Percentiles rank a stretch among this genome's conserved stretches.
Evolutionary conservation across 345 rosid genomes (phyloP).

Genomic region (Camelina neglecta): DNA sequence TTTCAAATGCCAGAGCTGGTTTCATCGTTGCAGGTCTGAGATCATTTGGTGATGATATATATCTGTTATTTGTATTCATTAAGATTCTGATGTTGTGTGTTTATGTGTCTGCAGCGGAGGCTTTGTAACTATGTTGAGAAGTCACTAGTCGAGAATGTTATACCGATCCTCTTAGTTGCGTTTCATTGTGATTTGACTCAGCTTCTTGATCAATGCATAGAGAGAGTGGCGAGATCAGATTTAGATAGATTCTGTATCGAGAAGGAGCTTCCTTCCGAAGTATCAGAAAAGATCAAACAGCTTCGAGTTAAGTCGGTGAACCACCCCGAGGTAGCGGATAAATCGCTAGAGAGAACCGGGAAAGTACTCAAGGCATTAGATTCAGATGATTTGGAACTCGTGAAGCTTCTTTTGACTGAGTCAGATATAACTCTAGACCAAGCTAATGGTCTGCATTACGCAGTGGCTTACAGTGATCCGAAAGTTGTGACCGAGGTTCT

Average conservation of each 20-base stretch:
- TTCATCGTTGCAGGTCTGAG: slow-evolving; percentile 77
- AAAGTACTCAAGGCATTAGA: slow-evolving; percentile 91
- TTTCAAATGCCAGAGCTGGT: slow-evolving; percentile 80
- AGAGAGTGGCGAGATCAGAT: slow-evolving; percentile 85
- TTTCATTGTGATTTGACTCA: slow-evolving; percentile 76
- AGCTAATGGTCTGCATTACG: slow-evolving; percentile 87
- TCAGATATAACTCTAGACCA: slow-evolving; percentile 76
- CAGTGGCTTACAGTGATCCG: slow-evolving; percentile 91
- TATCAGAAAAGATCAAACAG: slow-evolving; percentile 57
- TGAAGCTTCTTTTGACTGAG: slow-evolving; percentile 80
- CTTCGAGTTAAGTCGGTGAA: slow-evolving; percentile 52
- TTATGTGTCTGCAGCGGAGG: slow-evolving; percentile 62
- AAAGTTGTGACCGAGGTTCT: slow-evolving; percentile 87
- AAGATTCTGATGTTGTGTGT: slow-evolving; percentile 21
- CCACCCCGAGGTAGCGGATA: slow-evolving; percentile 43
- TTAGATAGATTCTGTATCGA: slow-evolving; percentile 70
- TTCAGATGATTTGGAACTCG: slow-evolving; percentile 94
- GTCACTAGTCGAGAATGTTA: slow-evolving; percentile 75
- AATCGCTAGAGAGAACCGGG: slow-evolving; percentile 64
- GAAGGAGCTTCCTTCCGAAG: slow-evolving; percentile 82
- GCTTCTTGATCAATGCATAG: slow-evolving; percentile 73
- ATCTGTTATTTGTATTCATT: slow-evolving; percentile 2
- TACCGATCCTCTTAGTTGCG: slow-evolving; percentile 82
- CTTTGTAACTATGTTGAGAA: slow-evolving; percentile 75
- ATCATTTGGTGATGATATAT: not conserved